Conservation (phyloP, 1,284 basidiomycete species). For the Xerocomus minutiporus region DNA sequence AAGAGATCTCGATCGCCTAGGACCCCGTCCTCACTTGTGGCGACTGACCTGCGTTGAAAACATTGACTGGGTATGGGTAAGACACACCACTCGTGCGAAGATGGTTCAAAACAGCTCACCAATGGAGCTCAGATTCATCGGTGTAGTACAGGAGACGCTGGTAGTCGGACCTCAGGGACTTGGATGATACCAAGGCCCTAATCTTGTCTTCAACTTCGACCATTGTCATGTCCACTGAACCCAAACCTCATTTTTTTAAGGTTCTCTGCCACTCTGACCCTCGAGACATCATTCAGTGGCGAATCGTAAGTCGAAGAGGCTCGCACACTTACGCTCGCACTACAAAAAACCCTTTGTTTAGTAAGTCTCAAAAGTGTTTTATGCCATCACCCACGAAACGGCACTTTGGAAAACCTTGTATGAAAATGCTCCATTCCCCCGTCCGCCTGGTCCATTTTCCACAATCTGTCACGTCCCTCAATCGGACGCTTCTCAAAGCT, state of each 20-base stretch:
- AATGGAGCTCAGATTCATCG: background rate
- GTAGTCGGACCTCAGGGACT: background rate
- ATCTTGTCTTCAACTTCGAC: background rate
- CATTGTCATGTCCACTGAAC: background rate
- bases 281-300: conserved; percentile 1
- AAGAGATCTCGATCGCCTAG: too few relatives aligned
- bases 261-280: background rate
- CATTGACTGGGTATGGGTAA: conserved; percentile 3
- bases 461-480: background rate
- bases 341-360: background rate
- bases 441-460: background rate
- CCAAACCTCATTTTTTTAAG: background rate
- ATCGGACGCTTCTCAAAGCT: background rate
- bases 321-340: background rate
- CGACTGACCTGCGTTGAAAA: background rate
- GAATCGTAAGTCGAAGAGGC: background rate
- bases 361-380: background rate
- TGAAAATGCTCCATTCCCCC: background rate
- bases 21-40: too few relatives aligned
- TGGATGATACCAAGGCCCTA: too few relatives aligned
- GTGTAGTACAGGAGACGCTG: conserved; percentile 8
- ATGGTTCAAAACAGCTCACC: background rate
- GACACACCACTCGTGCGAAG: background rate
- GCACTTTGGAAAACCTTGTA: conserved; percentile 4
- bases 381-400: background rate